A percentile compares a stretch with the other conserved stretches of the same genome.
Conservation (phyloP, 208 protist genomes). For the Leishmania guyanensis region DNA sequence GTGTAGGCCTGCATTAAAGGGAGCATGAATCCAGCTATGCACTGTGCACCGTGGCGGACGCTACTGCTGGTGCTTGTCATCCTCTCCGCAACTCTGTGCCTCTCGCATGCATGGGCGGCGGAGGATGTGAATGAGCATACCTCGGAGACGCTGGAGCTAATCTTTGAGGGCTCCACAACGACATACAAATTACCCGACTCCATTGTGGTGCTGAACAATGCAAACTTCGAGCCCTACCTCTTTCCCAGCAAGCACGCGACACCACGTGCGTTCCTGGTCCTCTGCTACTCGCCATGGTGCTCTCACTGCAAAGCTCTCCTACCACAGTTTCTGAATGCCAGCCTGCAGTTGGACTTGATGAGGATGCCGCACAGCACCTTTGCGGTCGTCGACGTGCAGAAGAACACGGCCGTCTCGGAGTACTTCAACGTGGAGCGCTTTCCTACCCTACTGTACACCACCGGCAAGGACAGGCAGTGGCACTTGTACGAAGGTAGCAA, state of each 20-base stretch:
- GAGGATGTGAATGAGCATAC: conserved; percentile 26
- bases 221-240: conserved; percentile 71
- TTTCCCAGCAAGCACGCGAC: conserved; percentile 41
- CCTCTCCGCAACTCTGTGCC: conserved; percentile 4
- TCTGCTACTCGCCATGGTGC: conserved; percentile 88
- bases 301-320: conserved; percentile 74
- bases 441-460: conserved; percentile 84
- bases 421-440: conserved; percentile 65
- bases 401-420: conserved; percentile 39
- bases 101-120: conserved; percentile 4
- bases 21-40: neutral
- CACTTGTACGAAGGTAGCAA: conserved; percentile 58
- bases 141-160: conserved; percentile 25
- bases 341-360: conserved; percentile 35
- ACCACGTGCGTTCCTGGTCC: conserved; percentile 64
- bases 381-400: conserved; percentile 64
- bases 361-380: conserved; percentile 32
- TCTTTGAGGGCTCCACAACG: conserved; percentile 24
- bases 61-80: conserved; percentile 7
- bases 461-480: conserved; percentile 52
- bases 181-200: conserved; percentile 39
- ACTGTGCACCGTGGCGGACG: neutral
- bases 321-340: conserved; percentile 77
- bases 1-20: neutral
- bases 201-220: conserved; percentile 40